These are phyloP conservation scores for Corymbia maculata DNA, from an alignment of 345 rosid species.

Conservation along the genomic window DNA sequence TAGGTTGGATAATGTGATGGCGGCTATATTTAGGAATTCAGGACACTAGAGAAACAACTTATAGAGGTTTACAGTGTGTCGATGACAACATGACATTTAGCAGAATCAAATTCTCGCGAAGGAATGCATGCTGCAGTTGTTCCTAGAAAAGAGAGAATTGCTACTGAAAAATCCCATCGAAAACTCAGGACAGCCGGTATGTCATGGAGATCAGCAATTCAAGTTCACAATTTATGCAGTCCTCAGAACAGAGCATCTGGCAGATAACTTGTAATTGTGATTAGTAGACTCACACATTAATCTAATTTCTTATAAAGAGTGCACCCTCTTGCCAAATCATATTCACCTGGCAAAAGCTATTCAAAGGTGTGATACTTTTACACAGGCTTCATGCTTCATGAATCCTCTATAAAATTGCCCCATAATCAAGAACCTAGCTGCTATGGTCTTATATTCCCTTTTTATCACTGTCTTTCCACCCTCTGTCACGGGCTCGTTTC, in stretches of 20 bases:
- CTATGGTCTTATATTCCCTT: neutral
- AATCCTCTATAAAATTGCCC: neutral
- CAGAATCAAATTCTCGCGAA: neutral
- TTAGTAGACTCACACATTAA: neutral
- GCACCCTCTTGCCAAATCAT: neutral
- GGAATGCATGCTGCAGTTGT: neutral
- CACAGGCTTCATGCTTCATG: neutral
- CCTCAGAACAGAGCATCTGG: neutral
- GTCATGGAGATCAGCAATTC: neutral
- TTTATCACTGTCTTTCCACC: neutral
- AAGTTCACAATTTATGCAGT: neutral
- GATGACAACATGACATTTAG: neutral
- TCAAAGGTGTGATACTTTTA: neutral
- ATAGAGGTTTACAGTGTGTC: neutral
- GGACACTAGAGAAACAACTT: neutral
- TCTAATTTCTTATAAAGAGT: neutral
- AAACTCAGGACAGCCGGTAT: neutral
- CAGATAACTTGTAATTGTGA: neutral
- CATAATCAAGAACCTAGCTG: neutral
- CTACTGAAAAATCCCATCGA: neutral
- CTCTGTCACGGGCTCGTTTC: neutral
- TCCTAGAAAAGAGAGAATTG: neutral
- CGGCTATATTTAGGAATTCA: neutral
- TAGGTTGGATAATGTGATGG: neutral
- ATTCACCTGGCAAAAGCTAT: neutral